Evolutionary conservation across 2,329 filamentous ascomycete species (phyloP).

Genomic region (Cladosporium velox): DNA sequence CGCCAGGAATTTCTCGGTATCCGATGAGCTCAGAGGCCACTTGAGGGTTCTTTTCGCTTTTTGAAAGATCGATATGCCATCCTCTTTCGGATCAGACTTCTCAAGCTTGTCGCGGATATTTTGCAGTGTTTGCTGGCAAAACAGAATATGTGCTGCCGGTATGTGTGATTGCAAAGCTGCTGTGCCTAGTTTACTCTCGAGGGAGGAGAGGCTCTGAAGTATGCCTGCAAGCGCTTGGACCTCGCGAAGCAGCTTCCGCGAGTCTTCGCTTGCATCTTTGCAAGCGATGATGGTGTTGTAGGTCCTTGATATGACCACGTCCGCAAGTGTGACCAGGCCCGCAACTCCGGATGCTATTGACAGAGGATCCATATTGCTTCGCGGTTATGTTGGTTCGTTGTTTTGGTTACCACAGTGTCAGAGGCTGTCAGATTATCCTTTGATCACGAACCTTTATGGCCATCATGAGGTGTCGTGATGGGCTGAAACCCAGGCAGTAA

Average conservation of each 20-base stretch:
- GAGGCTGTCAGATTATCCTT: too few species aligned
- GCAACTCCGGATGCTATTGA: conserved; percentile 5
- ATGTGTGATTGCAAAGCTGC: not conserved
- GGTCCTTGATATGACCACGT: not conserved
- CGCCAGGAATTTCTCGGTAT: not conserved
- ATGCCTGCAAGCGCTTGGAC: not conserved
- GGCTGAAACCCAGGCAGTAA: too few species aligned
- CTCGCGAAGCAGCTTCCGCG: not conserved
- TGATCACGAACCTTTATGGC: too few species aligned
- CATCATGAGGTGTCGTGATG: too few species aligned
- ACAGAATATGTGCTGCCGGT: not conserved
- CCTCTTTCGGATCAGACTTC: not conserved
- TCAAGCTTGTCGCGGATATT: not conserved
- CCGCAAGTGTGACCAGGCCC: not conserved
- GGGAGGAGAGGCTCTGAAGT: not conserved
- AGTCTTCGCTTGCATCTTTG: conserved; percentile 11
- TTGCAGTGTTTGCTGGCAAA: conserved; percentile 1
- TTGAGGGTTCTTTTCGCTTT: not conserved
- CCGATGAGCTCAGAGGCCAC: not conserved
- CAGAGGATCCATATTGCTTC: not conserved
- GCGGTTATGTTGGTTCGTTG: too few species aligned
- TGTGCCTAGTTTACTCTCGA: not conserved
- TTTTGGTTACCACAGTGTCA: too few species aligned
- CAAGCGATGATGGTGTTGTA: conserved; percentile 13
- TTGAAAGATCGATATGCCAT: not conserved